These are phyloP conservation scores for Rhodofomes roseus DNA, from an alignment of 1,284 basidiomycete genomes.

Conservation along the genomic window DNA sequence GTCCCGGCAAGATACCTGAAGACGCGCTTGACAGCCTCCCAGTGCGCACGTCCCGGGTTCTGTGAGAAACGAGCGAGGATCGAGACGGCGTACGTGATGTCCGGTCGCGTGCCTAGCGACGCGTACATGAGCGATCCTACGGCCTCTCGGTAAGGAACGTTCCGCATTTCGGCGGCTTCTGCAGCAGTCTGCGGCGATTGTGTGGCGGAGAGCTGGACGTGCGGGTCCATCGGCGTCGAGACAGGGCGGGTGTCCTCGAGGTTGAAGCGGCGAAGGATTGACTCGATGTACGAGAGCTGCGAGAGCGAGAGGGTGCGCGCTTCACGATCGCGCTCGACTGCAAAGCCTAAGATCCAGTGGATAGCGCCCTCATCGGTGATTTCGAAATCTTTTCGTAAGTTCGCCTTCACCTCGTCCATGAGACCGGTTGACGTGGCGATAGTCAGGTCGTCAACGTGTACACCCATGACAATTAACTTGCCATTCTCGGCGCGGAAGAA, in stretches of 20 bases:
- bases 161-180: slow-evolving; percentile 1
- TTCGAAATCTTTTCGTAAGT: slow-evolving; percentile 8
- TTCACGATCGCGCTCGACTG: slow-evolving; percentile 24
- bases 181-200: background rate
- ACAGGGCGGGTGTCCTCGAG: slow-evolving; percentile 25
- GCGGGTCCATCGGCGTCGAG: slow-evolving; percentile 16
- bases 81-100: slow-evolving; percentile 39
- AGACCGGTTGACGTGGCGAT: slow-evolving; percentile 15
- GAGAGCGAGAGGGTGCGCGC: slow-evolving; percentile 26
- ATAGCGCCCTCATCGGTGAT: slow-evolving; percentile 18
- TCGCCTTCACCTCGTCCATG: slow-evolving; percentile 2
- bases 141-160: slow-evolving; percentile 25
- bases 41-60: slow-evolving; percentile 28
- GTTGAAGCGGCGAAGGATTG: slow-evolving; percentile 28
- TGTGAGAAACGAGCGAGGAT: slow-evolving; percentile 21
- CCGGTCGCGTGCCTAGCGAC: slow-evolving; percentile 33
- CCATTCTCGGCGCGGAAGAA: slow-evolving; percentile 11
- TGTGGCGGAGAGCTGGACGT: slow-evolving; percentile 8
- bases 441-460: slow-evolving; percentile 25
- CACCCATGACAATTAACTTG: slow-evolving; percentile 9
- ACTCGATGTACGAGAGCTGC: slow-evolving; percentile 34
- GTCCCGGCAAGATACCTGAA: slow-evolving; percentile 42
- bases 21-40: slow-evolving; percentile 35
- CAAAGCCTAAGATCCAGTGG: slow-evolving; percentile 16
- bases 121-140: slow-evolving; percentile 39